Conservation (phyloP, 1,284 basidiomycete genomes). For the Sphaerobolus stellatus region DNA sequence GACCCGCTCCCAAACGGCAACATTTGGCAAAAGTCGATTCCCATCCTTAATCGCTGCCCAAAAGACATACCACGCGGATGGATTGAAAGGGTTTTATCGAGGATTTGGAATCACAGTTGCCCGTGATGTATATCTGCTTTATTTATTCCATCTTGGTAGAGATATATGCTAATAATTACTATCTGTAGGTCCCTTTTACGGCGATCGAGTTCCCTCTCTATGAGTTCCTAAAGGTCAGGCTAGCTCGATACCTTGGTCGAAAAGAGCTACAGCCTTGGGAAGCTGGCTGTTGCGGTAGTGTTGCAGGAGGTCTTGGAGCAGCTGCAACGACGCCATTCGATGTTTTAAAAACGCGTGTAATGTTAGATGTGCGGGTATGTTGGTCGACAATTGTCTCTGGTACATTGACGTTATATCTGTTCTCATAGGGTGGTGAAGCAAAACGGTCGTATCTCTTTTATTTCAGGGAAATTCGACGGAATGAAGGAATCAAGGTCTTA, state of each 20-base stretch:
- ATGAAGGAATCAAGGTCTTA: conserved; percentile 48
- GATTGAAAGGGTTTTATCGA: conserved; percentile 52
- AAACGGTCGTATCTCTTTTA: conserved; percentile 45
- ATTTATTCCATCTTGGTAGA: background rate
- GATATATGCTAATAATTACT: conserved; percentile 1
- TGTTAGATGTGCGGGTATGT: conserved; percentile 47
- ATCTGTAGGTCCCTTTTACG: conserved; percentile 49
- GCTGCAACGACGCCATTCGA: conserved; percentile 58
- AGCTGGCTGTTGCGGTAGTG: conserved; percentile 52
- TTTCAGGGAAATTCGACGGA: conserved; percentile 38
- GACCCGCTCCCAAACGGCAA: conserved; percentile 51
- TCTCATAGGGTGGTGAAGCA: background rate
- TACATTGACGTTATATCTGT: background rate
- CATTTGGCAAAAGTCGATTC: conserved; percentile 38
- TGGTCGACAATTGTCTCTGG: conserved; percentile 8
- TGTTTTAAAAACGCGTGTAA: conserved; percentile 62
- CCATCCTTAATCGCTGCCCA: conserved; percentile 28
- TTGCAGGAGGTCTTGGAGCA: conserved; percentile 56
- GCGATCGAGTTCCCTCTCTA: conserved; percentile 64
- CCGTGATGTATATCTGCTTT: conserved; percentile 38
- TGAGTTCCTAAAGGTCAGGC: conserved; percentile 48
- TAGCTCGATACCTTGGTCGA: conserved; percentile 29
- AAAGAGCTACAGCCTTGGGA: conserved; percentile 36
- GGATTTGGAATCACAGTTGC: conserved; percentile 60
- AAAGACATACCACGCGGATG: conserved; percentile 42